Percentiles rank a stretch among this genome's conserved stretches.
These are phyloP conservation scores for Lactarius deliciosus DNA, from an alignment of 768 basidiomycete genomes.

Conservation along the genomic window DNA sequence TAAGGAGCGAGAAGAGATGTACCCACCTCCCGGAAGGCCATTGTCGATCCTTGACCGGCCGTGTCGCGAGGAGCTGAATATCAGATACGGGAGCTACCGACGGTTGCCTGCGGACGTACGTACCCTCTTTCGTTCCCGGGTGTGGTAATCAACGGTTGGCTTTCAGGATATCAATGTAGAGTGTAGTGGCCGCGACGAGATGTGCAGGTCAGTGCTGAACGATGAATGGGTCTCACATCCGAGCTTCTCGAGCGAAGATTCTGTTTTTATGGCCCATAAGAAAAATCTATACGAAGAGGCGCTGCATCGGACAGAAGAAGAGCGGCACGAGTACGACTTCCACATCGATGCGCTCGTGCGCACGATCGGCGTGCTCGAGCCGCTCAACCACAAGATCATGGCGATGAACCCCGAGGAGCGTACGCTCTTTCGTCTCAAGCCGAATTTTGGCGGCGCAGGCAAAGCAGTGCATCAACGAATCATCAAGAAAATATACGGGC, in stretches of 20 bases:
- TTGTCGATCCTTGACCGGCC: conserved; percentile 40
- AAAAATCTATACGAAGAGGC: conserved; percentile 98
- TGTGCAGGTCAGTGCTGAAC: conserved; percentile 95
- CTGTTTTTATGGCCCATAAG: conserved; percentile 85
- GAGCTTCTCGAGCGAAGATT: conserved; percentile 91
- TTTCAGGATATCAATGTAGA: conserved; percentile 78
- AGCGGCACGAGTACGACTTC: conserved; percentile 98
- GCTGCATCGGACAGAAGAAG: conserved; percentile 93
- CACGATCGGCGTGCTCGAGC: conserved; percentile 88
- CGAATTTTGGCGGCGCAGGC: conserved; percentile 77
- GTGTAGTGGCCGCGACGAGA: conserved; percentile 94
- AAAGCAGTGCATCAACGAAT: conserved; percentile 92
- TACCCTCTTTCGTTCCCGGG: conserved; percentile 29
- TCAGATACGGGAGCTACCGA: conserved; percentile 87
- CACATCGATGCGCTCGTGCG: conserved; percentile 94
- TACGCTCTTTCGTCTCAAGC: conserved; percentile 78
- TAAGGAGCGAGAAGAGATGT: conserved; percentile 35
- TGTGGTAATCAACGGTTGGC: conserved; percentile 2
- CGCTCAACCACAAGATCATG: conserved; percentile 83
- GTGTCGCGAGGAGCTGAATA: conserved; percentile 63
- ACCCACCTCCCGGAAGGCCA: conserved; percentile 30
- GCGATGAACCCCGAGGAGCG: conserved; percentile 79
- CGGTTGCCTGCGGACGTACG: conserved; percentile 76
- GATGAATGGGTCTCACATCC: conserved; percentile 99
- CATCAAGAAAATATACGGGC: conserved; percentile 96